Evolutionary conservation across 2,329 filamentous ascomycete genomes (phyloP).

Genomic region (Aspergillus amoenus): DNA sequence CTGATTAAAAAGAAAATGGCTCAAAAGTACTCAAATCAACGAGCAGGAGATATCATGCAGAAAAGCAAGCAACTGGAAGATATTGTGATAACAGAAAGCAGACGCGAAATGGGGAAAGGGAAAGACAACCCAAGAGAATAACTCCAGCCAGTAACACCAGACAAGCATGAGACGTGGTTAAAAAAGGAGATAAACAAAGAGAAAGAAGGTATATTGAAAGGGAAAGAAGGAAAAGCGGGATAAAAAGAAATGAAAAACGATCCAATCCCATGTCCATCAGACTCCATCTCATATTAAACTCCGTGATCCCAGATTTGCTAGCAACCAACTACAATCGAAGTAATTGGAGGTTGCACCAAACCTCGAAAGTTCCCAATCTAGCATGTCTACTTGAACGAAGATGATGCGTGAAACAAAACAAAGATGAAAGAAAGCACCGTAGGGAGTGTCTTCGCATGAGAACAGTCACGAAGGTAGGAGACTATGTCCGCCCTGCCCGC

Average conservation of each 20-base stretch:
- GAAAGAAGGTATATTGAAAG: not conserved
- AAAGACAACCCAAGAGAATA: not conserved
- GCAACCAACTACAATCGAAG: constrained; percentile 9
- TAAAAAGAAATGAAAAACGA: constrained; percentile 6
- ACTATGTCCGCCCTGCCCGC: constrained; percentile 25
- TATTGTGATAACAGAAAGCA: not conserved
- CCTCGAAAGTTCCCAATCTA: constrained; percentile 15
- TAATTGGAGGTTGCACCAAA: constrained; percentile 5
- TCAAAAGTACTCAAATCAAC: not conserved
- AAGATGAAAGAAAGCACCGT: constrained; percentile 7
- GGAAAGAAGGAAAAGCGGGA: not conserved
- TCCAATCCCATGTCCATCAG: constrained; percentile 14
- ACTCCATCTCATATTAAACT: constrained; percentile 19
- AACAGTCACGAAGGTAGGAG: not conserved
- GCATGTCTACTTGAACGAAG: constrained; percentile 13
- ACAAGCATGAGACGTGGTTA: not conserved
- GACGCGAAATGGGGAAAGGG: not conserved
- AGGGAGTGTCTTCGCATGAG: not conserved
- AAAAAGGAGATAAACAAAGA: not conserved
- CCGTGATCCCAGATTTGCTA: constrained; percentile 16
- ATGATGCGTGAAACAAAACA: constrained; percentile 1
- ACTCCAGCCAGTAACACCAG: constrained; percentile 3
- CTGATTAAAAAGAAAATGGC: not conserved
- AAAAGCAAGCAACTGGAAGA: not conserved
- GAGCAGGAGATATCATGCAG: constrained; percentile 5